Conservation (phyloP, 306 rosid species). For the Neltuma alba region DNA sequence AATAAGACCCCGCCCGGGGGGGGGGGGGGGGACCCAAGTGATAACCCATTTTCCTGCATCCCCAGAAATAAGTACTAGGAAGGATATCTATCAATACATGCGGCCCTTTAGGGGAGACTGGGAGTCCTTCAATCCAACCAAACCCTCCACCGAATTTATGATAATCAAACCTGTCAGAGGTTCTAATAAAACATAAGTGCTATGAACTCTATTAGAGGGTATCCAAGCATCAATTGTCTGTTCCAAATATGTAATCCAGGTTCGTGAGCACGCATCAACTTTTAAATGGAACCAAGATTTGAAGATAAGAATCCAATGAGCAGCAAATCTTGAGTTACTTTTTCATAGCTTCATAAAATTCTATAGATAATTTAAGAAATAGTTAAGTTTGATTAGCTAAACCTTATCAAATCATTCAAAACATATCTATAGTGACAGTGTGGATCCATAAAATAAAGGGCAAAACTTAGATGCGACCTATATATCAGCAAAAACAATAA, state of each 20-base stretch:
- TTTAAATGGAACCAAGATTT: constrained; percentile 4
- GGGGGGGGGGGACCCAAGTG: too few species aligned
- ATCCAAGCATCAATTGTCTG: constrained; percentile 5
- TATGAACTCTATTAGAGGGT: background rate
- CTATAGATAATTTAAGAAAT: constrained; percentile 4
- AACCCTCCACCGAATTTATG: background rate
- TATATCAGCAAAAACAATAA: background rate
- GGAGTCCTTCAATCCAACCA: background rate
- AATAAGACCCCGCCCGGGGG: too few species aligned
- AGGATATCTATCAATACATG: background rate
- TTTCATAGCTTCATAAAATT: background rate
- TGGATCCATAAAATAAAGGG: background rate
- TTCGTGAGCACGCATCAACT: background rate
- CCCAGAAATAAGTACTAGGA: too few species aligned
- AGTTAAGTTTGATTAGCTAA: background rate
- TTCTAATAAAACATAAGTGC: background rate
- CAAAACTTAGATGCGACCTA: background rate
- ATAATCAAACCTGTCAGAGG: background rate
- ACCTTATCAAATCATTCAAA: background rate
- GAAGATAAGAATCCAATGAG: background rate
- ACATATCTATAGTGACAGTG: background rate
- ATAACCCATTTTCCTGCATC: too few species aligned
- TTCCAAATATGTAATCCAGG: constrained; percentile 3
- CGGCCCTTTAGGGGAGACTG: background rate
- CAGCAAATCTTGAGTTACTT: background rate